Base-by-base conservation (phyloP, 495 filamentous ascomycete species). In the Penicillium tannophilum region DNA sequence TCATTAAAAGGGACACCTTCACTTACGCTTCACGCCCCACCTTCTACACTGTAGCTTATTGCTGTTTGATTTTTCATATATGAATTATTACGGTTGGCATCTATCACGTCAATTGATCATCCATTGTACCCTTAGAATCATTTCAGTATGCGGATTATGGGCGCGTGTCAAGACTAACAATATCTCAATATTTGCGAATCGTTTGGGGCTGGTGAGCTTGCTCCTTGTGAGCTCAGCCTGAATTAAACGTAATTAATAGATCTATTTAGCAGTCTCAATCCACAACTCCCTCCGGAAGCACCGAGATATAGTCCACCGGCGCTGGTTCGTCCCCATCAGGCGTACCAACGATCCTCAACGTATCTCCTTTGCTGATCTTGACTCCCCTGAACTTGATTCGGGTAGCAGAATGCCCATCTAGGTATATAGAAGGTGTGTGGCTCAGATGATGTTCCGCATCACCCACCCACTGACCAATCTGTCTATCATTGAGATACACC, bases 401-500 rank as follows among this genome's bases (percentile, higher is more conserved):
- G 9, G 79, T 86, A 20, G 86, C 86, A 4, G 86, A 85, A 63
- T 87, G 82, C 0, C 84, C 86, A 66, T 90, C 86, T 11, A 89
- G 63, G 33, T 82, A 82, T 4, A 74, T 73, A 23, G 82, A 82
- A 14, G 78, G 72, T 11, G 78, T 83, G 60, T 85, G 81, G 0
- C 85, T 84, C 0, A 89, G 68, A 4, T 60, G 72, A 45, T 84
- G 72, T 68, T 86, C 84, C 11, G 73, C 59, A 62, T 89, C 75
- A 1, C 86, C 86, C 26, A 72, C 68, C 86, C 86, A 89, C 36
- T 74, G 62, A 0, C 85, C 83, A n/a, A 89, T 53, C 14, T 67
- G 64, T 19, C 68, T 63, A 54, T 81, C 72, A 60, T 86, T 85
- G 26, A 88, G 53, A 53, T 68, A 83, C 3, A 86, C 48, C 55